Conservation (phyloP, 805 yeast species). For the Zygosaccharomyces bailii region DNA sequence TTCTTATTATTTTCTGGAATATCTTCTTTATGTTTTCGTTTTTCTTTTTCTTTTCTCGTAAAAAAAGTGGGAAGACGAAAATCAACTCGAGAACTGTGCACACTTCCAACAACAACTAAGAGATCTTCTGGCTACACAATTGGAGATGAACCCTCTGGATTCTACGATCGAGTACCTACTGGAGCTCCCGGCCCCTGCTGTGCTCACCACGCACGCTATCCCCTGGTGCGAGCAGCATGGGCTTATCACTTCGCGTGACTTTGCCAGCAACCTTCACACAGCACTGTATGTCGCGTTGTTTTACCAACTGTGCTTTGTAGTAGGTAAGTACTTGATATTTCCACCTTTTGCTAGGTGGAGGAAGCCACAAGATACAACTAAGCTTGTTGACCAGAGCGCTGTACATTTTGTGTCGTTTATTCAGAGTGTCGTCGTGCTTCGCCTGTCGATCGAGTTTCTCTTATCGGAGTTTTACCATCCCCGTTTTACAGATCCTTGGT, state of each 20-base stretch:
- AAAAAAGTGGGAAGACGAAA: neutral
- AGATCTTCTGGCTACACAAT: neutral
- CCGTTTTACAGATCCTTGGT: slow-evolving; percentile 20
- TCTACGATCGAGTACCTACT: slow-evolving; percentile 17
- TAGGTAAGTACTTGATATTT: slow-evolving; percentile 29
- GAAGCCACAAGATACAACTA: slow-evolving; percentile 15
- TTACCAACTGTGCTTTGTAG: slow-evolving; percentile 31
- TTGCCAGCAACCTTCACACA: slow-evolving; percentile 30
- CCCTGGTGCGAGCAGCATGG: slow-evolving; percentile 17
- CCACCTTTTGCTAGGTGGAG: slow-evolving; percentile 25
- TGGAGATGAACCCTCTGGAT: slow-evolving; percentile 2
- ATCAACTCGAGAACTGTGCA: neutral
- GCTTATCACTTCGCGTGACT: slow-evolving; percentile 21
- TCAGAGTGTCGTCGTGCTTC: slow-evolving; percentile 67
- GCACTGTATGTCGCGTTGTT: slow-evolving; percentile 30
- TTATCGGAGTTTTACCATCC: slow-evolving; percentile 12
- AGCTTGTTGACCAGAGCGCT: slow-evolving; percentile 30
- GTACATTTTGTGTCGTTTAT: slow-evolving; percentile 79
- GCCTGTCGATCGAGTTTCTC: slow-evolving; percentile 34
- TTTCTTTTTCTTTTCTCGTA: neutral
- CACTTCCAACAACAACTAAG: neutral
- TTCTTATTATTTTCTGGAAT: too few species aligned
- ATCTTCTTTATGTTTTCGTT: too few species aligned
- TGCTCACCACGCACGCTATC: slow-evolving; percentile 15
- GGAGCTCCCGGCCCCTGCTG: slow-evolving; percentile 20